Evolutionary conservation across 768 basidiomycete genomes (phyloP), one percentile per base, ranked within the genome.

Genomic region (Filobasidium floriforme): DNA sequence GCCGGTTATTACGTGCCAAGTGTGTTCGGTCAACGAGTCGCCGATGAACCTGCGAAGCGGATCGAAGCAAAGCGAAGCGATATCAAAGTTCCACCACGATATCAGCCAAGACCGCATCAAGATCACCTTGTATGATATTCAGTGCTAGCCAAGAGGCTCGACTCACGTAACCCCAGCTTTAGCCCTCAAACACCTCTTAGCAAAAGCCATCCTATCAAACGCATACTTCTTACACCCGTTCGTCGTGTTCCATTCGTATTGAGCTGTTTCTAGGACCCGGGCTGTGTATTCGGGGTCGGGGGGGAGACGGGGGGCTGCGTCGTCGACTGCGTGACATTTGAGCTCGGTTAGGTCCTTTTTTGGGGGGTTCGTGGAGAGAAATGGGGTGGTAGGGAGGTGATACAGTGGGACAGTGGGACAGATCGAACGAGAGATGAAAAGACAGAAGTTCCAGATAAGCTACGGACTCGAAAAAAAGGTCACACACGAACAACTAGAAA

Each of bases 21-120:
- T 41, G 29, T 64, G 63, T n/a, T 64, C 63, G 19, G 63, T 40
- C 4, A 64, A 51, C 12, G 63, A 64, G 55, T 64, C 63, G 28
- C 19, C 28, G 40, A 54, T 15, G 44, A 51, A 51, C 46, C 46
- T 51, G 46, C 18, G 12, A 18, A 28, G 22, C n/a, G n/a, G n/a
- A n/a, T n/a, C n/a, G n/a, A n/a, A n/a, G n/a, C n/a, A n/a, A n/a
- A n/a, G n/a, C n/a, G n/a, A n/a, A n/a, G n/a, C n/a, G n/a, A n/a
- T n/a, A n/a, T n/a, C n/a, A n/a, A n/a, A n/a, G n/a, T n/a, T n/a
- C n/a, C n/a, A n/a, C n/a, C n/a, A n/a, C n/a, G n/a, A n/a, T n/a
- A n/a, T n/a, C n/a, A n/a, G n/a, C n/a, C n/a, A n/a, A n/a, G n/a
- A n/a, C n/a, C n/a, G n/a, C n/a, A n/a, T n/a, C n/a, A n/a, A n/a